Evolutionary conservation across 768 basidiomycete genomes (phyloP).

Genomic region (Auricularia cornea): DNA sequence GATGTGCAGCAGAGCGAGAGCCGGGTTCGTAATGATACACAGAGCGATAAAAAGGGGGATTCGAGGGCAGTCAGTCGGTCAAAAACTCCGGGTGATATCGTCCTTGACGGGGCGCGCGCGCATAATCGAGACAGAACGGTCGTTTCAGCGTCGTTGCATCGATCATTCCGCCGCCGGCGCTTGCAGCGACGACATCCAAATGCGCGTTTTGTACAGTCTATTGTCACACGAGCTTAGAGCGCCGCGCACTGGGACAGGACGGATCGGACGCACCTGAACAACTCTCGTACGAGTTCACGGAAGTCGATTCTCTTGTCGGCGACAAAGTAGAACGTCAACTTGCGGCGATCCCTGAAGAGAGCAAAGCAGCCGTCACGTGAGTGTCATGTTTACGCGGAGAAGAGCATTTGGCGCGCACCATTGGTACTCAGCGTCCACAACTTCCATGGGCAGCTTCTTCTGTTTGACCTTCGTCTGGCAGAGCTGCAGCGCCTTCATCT

Average conservation of each 20-base stretch:
- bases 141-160: neutral
- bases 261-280: constrained; percentile 63
- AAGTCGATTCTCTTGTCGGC: constrained; percentile 95
- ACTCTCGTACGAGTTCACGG: constrained; percentile 88
- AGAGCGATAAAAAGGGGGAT: constrained; percentile 3
- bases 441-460: constrained; percentile 96
- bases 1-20: neutral
- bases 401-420: no score
- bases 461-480: constrained; percentile 89
- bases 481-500: constrained; percentile 82
- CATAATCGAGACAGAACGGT: no score
- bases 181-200: constrained; percentile 79
- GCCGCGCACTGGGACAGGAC: neutral
- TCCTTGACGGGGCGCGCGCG: neutral
- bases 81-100: neutral
- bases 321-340: constrained; percentile 95
- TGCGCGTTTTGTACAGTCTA: constrained; percentile 86
- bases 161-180: constrained; percentile 9
- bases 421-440: constrained; percentile 97
- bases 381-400: no score
- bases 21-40: neutral
- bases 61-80: neutral
- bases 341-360: constrained; percentile 79
- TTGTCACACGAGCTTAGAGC: neutral
- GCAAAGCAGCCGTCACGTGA: neutral